phyloP scores from a whole-genome alignment of 1,284 basidiomycete genomes.

The Peniophora sp. region DNA sequence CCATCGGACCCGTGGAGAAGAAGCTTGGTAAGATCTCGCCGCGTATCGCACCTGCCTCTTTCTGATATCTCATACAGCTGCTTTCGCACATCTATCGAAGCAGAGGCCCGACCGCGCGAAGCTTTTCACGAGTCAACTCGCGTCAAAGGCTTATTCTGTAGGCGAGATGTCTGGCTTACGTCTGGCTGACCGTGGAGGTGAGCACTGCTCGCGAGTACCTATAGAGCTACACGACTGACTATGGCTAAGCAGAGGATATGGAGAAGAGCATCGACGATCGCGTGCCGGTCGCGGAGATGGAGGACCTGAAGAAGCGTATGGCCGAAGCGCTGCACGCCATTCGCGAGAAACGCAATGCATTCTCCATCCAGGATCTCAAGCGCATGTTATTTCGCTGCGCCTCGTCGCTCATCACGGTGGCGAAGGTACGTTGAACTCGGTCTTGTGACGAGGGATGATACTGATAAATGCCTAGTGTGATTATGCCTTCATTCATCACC shows the following conservation, averaged over 20 bases:
- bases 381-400: conserved; percentile 85
- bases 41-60: background rate
- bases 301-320: conserved; percentile 67
- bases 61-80: conserved; percentile 32
- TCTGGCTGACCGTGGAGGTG: conserved; percentile 44
- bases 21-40: conserved; percentile 52
- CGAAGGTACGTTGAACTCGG: conserved; percentile 39
- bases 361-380: conserved; percentile 78
- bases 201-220: conserved; percentile 10
- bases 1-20: conserved; percentile 71
- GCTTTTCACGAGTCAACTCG: conserved; percentile 70
- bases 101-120: conserved; percentile 74
- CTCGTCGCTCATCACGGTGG: conserved; percentile 66
- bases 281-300: conserved; percentile 51
- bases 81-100: conserved; percentile 47
- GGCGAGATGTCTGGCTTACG: conserved; percentile 83
- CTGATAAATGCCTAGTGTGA: conserved; percentile 52
- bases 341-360: conserved; percentile 57
- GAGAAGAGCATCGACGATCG: conserved; percentile 54
- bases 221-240: background rate
- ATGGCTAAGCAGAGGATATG: conserved; percentile 39
- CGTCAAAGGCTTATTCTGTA: conserved; percentile 79
- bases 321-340: conserved; percentile 61
- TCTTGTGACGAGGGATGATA: background rate
- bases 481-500: conserved; percentile 78